Percentiles rank a stretch among this genome's conserved stretches.
Conservation (phyloP, 495 filamentous ascomycete genomes). For the Bathelium albidoporum region DNA sequence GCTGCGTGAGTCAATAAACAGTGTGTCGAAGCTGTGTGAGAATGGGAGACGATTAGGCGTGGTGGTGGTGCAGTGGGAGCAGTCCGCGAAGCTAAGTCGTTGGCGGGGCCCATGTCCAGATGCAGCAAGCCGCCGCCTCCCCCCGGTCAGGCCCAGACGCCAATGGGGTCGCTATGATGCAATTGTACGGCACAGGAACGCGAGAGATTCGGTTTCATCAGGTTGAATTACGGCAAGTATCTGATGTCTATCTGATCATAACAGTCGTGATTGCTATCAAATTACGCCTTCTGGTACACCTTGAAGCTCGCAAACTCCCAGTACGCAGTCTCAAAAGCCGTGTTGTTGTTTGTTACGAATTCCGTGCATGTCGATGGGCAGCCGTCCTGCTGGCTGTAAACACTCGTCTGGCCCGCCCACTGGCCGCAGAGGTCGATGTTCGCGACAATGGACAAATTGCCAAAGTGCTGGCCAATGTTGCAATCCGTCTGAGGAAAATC, state of each 20-base stretch:
- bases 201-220: too few relatives aligned
- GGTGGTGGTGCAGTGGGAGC: too few relatives aligned
- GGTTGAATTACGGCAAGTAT: not conserved
- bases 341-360: slow-evolving; percentile 35
- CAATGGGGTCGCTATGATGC: too few relatives aligned
- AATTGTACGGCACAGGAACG: too few relatives aligned
- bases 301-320: slow-evolving; percentile 43
- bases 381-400: slow-evolving; percentile 33
- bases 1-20: too few relatives aligned
- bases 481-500: slow-evolving; percentile 45
- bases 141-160: too few relatives aligned
- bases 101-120: too few relatives aligned
- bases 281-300: slow-evolving; percentile 24
- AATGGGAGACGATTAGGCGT: too few relatives aligned
- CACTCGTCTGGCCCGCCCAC: slow-evolving; percentile 27
- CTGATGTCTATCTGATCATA: not conserved
- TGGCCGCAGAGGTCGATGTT: slow-evolving; percentile 44
- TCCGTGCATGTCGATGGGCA: slow-evolving; percentile 37
- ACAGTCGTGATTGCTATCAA: not conserved
- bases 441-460: slow-evolving; percentile 42
- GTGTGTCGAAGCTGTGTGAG: too few relatives aligned
- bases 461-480: slow-evolving; percentile 38
- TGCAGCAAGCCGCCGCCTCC: too few relatives aligned
- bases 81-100: too few relatives aligned
- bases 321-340: slow-evolving; percentile 35